Conservation (phyloP, 2,329 filamentous ascomycete genomes). For the Aspergillus sp. region DNA sequence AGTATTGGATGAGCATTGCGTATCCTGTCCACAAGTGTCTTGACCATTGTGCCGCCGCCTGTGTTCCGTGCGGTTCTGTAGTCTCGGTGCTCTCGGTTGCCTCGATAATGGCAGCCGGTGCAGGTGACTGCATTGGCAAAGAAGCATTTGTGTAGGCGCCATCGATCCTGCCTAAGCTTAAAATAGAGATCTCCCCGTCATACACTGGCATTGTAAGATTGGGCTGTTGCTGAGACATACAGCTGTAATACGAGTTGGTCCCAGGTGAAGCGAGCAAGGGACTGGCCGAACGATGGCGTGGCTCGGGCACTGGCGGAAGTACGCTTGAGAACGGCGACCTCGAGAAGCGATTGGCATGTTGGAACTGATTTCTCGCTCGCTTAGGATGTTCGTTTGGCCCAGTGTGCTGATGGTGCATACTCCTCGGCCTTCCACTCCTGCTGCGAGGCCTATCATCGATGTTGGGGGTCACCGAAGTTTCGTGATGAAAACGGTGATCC, state of each 20-base stretch:
- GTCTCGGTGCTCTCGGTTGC: too few relatives aligned
- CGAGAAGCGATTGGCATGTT: not conserved
- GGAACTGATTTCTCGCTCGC: not conserved
- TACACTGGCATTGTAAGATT: not conserved
- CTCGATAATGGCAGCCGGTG: not conserved
- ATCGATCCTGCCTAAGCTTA: not conserved
- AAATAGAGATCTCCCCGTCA: not conserved
- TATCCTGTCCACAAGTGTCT: not conserved
- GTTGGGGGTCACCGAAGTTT: slow-evolving; percentile 2
- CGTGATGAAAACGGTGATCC: slow-evolving; percentile 30
- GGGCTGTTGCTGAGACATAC: not conserved
- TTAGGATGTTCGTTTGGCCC: not conserved
- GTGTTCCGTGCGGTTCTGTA: not conserved
- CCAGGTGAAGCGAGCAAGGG: not conserved
- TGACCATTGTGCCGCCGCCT: not conserved
- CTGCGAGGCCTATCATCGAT: slow-evolving; percentile 1
- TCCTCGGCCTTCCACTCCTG: too few relatives aligned
- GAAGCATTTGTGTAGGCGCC: not conserved
- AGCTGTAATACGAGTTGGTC: not conserved
- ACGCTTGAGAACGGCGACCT: not conserved
- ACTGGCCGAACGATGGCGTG: not conserved
- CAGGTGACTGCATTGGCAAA: not conserved
- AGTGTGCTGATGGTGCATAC: too few relatives aligned
- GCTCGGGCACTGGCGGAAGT: not conserved
- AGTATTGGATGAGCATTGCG: not conserved